These are phyloP conservation scores for Colletotrichum liriopes DNA, from an alignment of 2,329 filamentous ascomycete species.

Conservation along the genomic window DNA sequence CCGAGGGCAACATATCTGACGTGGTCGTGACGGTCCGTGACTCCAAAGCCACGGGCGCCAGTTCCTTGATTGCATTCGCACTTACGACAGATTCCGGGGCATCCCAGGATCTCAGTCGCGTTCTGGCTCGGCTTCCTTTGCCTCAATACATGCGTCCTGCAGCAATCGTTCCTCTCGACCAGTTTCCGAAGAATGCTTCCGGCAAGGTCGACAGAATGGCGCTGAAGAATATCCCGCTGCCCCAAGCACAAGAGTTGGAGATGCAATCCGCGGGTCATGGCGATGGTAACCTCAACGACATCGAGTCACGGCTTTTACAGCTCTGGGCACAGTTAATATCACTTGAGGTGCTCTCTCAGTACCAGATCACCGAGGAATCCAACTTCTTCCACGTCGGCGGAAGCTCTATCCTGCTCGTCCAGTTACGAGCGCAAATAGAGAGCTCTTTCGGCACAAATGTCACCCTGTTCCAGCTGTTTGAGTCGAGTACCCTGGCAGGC, in stretches of 20 bases:
- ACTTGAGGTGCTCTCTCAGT: slow-evolving; percentile 30
- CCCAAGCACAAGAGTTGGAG: neutral
- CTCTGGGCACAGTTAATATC: slow-evolving; percentile 47
- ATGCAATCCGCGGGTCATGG: slow-evolving; percentile 31
- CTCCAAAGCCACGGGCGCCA: neutral
- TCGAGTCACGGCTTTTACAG: slow-evolving; percentile 26
- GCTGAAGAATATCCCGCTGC: slow-evolving; percentile 32
- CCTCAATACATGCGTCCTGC: slow-evolving; percentile 56
- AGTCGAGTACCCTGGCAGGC: slow-evolving; percentile 52
- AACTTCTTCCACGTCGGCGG: slow-evolving; percentile 61
- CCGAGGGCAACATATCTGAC: slow-evolving; percentile 41
- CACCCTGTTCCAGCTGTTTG: slow-evolving; percentile 55
- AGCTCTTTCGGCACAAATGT: slow-evolving; percentile 51
- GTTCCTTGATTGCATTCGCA: neutral
- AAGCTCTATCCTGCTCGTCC: slow-evolving; percentile 57
- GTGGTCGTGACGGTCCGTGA: slow-evolving; percentile 44
- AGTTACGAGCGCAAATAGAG: slow-evolving; percentile 55
- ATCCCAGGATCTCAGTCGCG: neutral
- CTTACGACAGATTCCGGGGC: neutral
- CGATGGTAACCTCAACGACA: slow-evolving; percentile 42
- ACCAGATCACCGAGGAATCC: slow-evolving; percentile 43
- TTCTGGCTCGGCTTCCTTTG: slow-evolving; percentile 43
- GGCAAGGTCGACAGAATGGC: slow-evolving; percentile 53
- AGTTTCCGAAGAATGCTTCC: slow-evolving; percentile 50
- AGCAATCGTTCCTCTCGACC: slow-evolving; percentile 46